Conservation (phyloP, 2,329 filamentous ascomycete genomes). For the Aspergillus chevalieri region DNA sequence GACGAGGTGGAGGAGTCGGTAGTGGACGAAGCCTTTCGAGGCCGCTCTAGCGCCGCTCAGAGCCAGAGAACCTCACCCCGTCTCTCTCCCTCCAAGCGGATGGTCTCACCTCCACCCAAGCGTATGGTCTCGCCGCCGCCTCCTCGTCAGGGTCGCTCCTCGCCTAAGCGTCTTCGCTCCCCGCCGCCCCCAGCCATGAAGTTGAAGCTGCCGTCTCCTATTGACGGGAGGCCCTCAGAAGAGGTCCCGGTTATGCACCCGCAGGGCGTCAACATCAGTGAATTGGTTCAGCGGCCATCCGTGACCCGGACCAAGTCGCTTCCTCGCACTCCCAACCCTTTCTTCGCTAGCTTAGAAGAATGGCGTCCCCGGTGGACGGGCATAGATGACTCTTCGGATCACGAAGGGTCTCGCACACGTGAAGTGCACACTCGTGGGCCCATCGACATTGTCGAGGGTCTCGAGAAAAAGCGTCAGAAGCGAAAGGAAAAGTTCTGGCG, state of each 20-base stretch:
- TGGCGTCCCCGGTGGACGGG: constrained; percentile 25
- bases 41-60: constrained; percentile 35
- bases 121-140: constrained; percentile 67
- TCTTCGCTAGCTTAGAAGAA: constrained; percentile 41
- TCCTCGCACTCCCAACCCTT: constrained; percentile 69
- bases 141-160: constrained; percentile 11
- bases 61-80: constrained; percentile 49
- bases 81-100: constrained; percentile 59
- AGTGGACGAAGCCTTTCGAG: constrained; percentile 47
- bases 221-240: constrained; percentile 35
- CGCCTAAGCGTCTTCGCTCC: constrained; percentile 1
- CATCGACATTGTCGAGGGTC: constrained; percentile 93
- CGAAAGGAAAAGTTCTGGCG: constrained; percentile 88
- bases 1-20: constrained; percentile 48
- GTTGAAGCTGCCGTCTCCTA: constrained; percentile 42
- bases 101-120: constrained; percentile 66
- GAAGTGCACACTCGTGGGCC: constrained; percentile 76
- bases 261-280: constrained; percentile 47
- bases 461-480: constrained; percentile 89
- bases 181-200: constrained; percentile 29
- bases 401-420: constrained; percentile 29
- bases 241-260: constrained; percentile 40
- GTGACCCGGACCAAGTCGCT: constrained; percentile 78
- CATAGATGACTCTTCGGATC: constrained; percentile 28
- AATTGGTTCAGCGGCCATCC: constrained; percentile 57